Evolutionary conservation across 208 protist species (phyloP), one percentile per base, ranked within the genome.

Genomic region (Crithidia thermophila): DNA sequence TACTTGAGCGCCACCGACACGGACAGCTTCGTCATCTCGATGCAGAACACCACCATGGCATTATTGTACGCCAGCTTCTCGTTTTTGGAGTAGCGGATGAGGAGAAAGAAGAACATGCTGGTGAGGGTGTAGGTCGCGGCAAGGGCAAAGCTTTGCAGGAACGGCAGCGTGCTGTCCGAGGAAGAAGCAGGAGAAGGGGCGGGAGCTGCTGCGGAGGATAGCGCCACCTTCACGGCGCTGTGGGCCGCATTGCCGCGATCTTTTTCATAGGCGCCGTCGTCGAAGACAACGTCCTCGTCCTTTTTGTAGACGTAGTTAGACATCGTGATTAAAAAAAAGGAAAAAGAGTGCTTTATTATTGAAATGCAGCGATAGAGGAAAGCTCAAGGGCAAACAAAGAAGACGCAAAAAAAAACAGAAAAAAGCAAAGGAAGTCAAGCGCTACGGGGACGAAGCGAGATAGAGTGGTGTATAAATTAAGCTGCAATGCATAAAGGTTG

Each of bases 1-100:
- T 87, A 88, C 65, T 86, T 82, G 20, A 86, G 56, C 16, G 55
- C 47, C 7, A 84, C 57, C 1, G 80, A 87, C n/a, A 82, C 64
- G 20, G 64, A 21, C 39, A 83, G 47, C 64, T 92, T 92, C 18
- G 74, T 53, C 34, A 79, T 18, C 67, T 92, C 86, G 18, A 79
- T 83, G 10, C 34, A 25, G 56, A 89, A 77, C 6, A 92, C 80
- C 25, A 78, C 42, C 4, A 67, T 11, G 21, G 81, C 78, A 43
- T 67, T 72, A 57, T 87, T 73, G 75, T 84, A 85, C 20, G 11
- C 50, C 0, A 76, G 28, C 6, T 66, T 60, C n/a, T 68, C 25
- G 9, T 61, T 69, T 51, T 85, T 83, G 9, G 61, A 72, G 68
- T 87, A 70, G 40, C 86, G 79, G 46, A 92, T 88, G 1, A 60